phyloP scores from a whole-genome alignment of 169 alveolate genomes.

The Cystoisospora suis region DNA sequence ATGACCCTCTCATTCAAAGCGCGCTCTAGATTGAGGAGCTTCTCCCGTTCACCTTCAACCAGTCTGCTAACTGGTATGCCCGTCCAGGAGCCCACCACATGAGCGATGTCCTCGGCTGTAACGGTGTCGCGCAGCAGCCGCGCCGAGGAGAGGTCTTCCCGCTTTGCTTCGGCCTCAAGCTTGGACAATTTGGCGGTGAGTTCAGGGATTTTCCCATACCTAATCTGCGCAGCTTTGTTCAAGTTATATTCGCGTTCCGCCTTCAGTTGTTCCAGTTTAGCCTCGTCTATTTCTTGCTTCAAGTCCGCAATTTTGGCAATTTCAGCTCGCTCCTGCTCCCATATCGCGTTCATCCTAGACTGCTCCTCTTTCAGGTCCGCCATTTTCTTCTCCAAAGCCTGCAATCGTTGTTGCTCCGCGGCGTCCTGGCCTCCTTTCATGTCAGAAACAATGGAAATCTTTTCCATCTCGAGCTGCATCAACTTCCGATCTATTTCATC shows the following conservation, averaged over 20 bases:
- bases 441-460: conserved; percentile 71
- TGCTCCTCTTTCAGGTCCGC: conserved; percentile 65
- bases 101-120: conserved; percentile 80
- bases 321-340: conserved; percentile 79
- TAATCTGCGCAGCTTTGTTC: conserved; percentile 81
- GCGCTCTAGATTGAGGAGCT: conserved; percentile 72
- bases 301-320: conserved; percentile 76
- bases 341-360: conserved; percentile 72
- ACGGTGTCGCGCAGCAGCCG: conserved; percentile 80
- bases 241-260: conserved; percentile 82
- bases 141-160: conserved; percentile 15
- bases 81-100: conserved; percentile 85
- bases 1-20: conserved; percentile 80
- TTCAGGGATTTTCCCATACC: conserved; percentile 83
- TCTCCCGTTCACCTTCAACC: conserved; percentile 77
- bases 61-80: conserved; percentile 84
- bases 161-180: neutral
- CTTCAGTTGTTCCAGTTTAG: conserved; percentile 79
- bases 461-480: conserved; percentile 82
- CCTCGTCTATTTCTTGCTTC: conserved; percentile 83
- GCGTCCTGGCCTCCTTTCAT: conserved; percentile 49
- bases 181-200: conserved; percentile 71
- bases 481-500: conserved; percentile 80
- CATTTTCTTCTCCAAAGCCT: conserved; percentile 10
- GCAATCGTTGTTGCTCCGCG: conserved; percentile 32